These are phyloP conservation scores for Colletotrichum limetticola DNA, from an alignment of 2,329 filamentous ascomycete genomes.

Conservation along the genomic window DNA sequence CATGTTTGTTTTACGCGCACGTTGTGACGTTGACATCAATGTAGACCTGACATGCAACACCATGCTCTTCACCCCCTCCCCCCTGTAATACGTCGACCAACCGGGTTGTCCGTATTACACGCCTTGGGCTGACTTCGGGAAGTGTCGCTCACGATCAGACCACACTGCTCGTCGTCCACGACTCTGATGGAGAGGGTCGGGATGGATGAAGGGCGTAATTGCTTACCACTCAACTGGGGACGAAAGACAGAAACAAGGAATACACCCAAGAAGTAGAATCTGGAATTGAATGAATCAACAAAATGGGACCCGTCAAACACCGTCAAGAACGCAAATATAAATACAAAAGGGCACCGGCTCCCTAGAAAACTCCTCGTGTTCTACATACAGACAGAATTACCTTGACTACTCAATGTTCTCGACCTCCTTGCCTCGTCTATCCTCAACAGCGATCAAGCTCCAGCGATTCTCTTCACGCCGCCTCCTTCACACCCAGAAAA, in stretches of 20 bases:
- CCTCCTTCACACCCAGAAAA: background rate
- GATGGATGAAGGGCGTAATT: background rate
- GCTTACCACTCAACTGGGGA: background rate
- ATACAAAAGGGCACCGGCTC: background rate
- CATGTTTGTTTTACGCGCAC: background rate
- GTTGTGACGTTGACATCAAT: background rate
- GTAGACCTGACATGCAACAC: background rate
- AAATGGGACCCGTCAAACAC: background rate
- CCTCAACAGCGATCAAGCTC: background rate
- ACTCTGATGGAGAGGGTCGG: background rate
- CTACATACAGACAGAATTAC: background rate
- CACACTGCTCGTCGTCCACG: background rate
- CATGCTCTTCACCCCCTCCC: background rate
- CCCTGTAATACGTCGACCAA: background rate
- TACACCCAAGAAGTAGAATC: background rate
- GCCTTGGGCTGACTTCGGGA: background rate
- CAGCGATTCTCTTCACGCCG: background rate
- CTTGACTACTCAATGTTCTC: background rate
- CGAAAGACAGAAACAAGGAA: background rate
- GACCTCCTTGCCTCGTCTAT: background rate
- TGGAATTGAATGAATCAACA: background rate
- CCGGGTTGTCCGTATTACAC: conserved; percentile 12
- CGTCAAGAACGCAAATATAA: background rate
- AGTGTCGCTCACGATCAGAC: conserved; percentile 4
- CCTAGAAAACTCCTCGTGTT: background rate